These are phyloP conservation scores for Scheffersomyces stipitis DNA, from an alignment of 805 yeast species.

Conservation along the genomic window DNA sequence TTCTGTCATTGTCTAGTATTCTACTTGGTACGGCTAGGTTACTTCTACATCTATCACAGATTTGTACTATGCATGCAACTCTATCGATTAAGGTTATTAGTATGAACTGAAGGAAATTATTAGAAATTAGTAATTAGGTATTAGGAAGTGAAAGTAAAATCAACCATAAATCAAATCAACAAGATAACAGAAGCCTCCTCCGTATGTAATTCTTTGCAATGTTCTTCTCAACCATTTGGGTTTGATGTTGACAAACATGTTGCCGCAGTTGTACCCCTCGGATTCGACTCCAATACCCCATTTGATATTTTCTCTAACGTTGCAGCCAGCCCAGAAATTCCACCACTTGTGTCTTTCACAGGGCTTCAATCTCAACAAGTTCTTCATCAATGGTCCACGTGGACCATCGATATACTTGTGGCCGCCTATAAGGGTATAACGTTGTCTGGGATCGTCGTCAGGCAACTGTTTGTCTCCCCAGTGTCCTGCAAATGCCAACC, in stretches of 20 bases:
- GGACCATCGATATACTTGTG: conserved; percentile 94
- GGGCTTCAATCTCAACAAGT: conserved; percentile 63
- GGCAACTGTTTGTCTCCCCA: conserved; percentile 87
- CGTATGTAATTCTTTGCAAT: conserved; percentile 54
- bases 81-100: not conserved
- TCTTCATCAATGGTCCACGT: conserved; percentile 80
- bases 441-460: conserved; percentile 74
- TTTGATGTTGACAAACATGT: conserved; percentile 50
- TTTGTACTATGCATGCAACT: too few species aligned
- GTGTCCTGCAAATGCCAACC: conserved; percentile 79
- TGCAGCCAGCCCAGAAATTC: conserved; percentile 84
- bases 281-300: conserved; percentile 88
- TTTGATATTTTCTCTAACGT: conserved; percentile 67
- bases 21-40: too few species aligned
- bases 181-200: conserved; percentile 58
- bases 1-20: too few species aligned
- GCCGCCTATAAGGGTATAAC: conserved; percentile 79
- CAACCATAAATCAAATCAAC: conserved; percentile 52
- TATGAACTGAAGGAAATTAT: not conserved
- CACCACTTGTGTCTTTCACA: conserved; percentile 93
- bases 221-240: conserved; percentile 52
- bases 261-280: conserved; percentile 83
- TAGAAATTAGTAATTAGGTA: not conserved
- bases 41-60: too few species aligned
- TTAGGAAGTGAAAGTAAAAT: not conserved